A percentile compares a stretch with the other conserved stretches of the same genome.
phyloP scores from a whole-genome alignment of 2,329 filamentous ascomycete genomes.

The Trichoderma hamatum region DNA sequence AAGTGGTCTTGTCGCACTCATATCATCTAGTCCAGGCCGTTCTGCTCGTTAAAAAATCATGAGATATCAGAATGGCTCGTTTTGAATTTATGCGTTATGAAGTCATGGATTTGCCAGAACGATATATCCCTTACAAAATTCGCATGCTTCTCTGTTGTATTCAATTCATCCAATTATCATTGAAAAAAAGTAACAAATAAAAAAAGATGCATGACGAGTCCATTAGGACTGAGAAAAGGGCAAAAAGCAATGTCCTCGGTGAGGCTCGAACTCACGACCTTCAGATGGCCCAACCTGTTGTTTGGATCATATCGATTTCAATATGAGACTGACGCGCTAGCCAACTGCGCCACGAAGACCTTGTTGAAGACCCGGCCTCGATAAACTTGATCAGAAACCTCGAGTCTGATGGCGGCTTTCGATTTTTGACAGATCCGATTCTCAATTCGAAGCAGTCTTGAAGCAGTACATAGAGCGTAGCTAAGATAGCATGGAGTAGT shows the following conservation, averaged over 20 bases:
- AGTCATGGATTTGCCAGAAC: neutral
- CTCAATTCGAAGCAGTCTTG: neutral
- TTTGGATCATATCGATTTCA: conserved; percentile 34
- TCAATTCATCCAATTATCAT: neutral
- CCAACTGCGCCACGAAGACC: conserved; percentile 27
- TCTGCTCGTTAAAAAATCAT: neutral
- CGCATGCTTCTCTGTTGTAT: neutral
- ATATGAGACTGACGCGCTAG: conserved; percentile 28
- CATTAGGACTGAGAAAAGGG: neutral
- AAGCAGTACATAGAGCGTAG: neutral
- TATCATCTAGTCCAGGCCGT: neutral
- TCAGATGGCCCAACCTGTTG: conserved; percentile 40
- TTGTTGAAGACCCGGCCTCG: conserved; percentile 2
- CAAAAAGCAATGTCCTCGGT: conserved; percentile 44
- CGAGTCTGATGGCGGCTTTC: neutral
- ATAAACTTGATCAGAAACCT: neutral
- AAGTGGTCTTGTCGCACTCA: neutral
- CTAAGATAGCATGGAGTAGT: neutral
- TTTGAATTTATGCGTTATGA: neutral
- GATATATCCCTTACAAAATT: neutral
- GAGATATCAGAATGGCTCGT: neutral
- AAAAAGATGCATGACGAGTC: too few species aligned
- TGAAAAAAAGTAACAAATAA: neutral
- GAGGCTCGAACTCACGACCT: conserved; percentile 56
- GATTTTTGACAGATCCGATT: neutral